Evolutionary conservation across 306 rosid species (phyloP).

Genomic region (Rubus parviflorus): DNA sequence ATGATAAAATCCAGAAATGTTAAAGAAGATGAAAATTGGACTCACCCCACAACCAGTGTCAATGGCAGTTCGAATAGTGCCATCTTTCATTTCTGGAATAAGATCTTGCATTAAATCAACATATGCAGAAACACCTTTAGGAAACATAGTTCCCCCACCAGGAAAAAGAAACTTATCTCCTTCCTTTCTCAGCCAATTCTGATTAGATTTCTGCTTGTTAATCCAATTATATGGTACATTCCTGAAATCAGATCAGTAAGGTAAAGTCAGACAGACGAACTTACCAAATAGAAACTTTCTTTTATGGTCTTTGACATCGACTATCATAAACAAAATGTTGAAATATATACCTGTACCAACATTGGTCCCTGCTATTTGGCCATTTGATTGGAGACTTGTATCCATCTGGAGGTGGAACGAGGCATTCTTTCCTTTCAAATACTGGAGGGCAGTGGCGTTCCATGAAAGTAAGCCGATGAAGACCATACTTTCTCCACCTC

Average conservation of each 20-base stretch:
- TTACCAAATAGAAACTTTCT: not conserved
- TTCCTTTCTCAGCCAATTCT: conserved; percentile 93
- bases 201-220: conserved; percentile 90
- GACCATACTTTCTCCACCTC: conserved; percentile 92
- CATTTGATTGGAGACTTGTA: conserved; percentile 91
- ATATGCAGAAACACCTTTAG: conserved; percentile 87
- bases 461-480: conserved; percentile 77
- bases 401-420: conserved; percentile 92
- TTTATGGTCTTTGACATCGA: not conserved
- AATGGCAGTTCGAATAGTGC: conserved; percentile 87
- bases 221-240: conserved; percentile 99
- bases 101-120: conserved; percentile 88
- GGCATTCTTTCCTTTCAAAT: conserved; percentile 83
- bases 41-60: conserved; percentile 99
- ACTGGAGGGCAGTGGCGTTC: conserved; percentile 95
- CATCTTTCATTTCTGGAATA: conserved; percentile 93
- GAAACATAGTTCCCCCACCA: conserved; percentile 99
- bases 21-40: conserved; percentile 7
- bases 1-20: conserved; percentile 1
- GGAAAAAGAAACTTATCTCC: conserved; percentile 97
- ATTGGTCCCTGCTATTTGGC: conserved; percentile 91
- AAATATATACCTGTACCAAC: conserved; percentile 88
- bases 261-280: conserved; percentile 9
- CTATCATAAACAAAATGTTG: not conserved
- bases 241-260: conserved; percentile 46